A percentile compares a stretch with the other conserved stretches of the same genome.
Conservation (phyloP, 2,329 filamentous ascomycete genomes). For the Juglanconis sp. region DNA sequence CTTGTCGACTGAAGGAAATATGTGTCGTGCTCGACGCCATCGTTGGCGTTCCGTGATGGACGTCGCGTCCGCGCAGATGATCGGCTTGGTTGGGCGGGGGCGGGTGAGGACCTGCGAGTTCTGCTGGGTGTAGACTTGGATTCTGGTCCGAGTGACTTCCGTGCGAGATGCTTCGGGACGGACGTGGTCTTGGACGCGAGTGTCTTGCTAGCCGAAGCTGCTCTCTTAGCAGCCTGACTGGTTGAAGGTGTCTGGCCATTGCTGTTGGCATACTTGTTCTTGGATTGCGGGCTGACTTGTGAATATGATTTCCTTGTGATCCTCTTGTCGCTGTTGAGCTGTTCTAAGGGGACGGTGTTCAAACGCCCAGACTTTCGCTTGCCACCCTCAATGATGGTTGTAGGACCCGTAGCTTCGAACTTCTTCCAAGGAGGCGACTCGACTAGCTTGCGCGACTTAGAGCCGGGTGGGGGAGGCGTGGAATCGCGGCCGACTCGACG, state of each 20-base stretch:
- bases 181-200: conserved; percentile 12
- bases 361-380: conserved; percentile 64
- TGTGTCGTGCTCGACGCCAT: conserved; percentile 26
- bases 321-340: conserved; percentile 50
- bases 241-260: conserved; percentile 25
- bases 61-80: conserved; percentile 24
- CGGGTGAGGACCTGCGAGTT: conserved; percentile 26
- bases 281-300: conserved; percentile 29
- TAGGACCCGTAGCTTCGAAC: conserved; percentile 78
- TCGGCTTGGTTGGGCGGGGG: conserved; percentile 32
- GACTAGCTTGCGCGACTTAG: conserved; percentile 44
- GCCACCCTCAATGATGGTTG: conserved; percentile 75
- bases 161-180: conserved; percentile 1
- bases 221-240: conserved; percentile 27
- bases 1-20: conserved; percentile 16
- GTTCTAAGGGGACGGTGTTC: conserved; percentile 53
- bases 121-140: conserved; percentile 20
- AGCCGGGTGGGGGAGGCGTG: conserved; percentile 35
- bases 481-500: conserved; percentile 52
- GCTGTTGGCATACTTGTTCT: conserved; percentile 23
- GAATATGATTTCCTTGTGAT: conserved; percentile 46
- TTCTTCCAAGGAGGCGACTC: conserved; percentile 93
- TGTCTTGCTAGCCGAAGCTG: conserved; percentile 28
- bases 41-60: conserved; percentile 27
- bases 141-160: conserved; percentile 19